These are phyloP conservation scores for Flaveria ramosissima DNA, from an alignment of 129 eudicot species.

Conservation along the genomic window DNA sequence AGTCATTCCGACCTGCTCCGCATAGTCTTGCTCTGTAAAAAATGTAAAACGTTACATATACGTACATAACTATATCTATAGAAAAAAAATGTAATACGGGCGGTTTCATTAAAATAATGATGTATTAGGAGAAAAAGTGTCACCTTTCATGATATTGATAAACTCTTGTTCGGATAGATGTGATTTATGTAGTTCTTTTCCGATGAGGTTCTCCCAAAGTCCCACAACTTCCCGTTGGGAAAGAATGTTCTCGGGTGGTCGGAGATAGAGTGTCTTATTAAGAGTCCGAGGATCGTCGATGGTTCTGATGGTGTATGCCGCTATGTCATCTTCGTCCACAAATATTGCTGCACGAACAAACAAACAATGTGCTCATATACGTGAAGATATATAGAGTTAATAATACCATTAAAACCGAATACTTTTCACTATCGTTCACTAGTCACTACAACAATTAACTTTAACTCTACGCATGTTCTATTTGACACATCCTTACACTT, in stretches of 20 bases:
- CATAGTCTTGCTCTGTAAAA: slow-evolving; percentile 37
- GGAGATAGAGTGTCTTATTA: slow-evolving; percentile 50
- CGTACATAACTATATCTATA: no score
- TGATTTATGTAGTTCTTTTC: slow-evolving; percentile 42
- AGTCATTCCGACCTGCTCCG: slow-evolving; percentile 50
- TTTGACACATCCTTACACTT: no score
- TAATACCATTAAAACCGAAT: no score
- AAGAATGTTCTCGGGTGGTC: slow-evolving; percentile 50
- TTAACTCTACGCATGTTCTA: no score
- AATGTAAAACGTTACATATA: no score
- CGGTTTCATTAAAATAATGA: no score
- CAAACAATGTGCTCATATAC: no score
- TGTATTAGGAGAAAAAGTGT: background rate
- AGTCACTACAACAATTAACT: no score
- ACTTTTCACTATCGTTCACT: no score
- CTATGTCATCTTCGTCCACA: slow-evolving; percentile 57
- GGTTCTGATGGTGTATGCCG: slow-evolving; percentile 49
- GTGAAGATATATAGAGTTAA: no score
- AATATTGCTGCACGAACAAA: slow-evolving; percentile 37
- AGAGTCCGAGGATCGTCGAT: slow-evolving; percentile 50
- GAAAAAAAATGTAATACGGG: no score
- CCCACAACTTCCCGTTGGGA: slow-evolving; percentile 46
- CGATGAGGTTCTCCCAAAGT: slow-evolving; percentile 54
- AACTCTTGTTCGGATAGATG: slow-evolving; percentile 40
- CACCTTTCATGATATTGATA: slow-evolving; percentile 49